Percentiles rank a stretch among this genome's conserved stretches.
Conservation (phyloP, 2,329 filamentous ascomycete genomes). For the Fusarium phyllophilum region DNA sequence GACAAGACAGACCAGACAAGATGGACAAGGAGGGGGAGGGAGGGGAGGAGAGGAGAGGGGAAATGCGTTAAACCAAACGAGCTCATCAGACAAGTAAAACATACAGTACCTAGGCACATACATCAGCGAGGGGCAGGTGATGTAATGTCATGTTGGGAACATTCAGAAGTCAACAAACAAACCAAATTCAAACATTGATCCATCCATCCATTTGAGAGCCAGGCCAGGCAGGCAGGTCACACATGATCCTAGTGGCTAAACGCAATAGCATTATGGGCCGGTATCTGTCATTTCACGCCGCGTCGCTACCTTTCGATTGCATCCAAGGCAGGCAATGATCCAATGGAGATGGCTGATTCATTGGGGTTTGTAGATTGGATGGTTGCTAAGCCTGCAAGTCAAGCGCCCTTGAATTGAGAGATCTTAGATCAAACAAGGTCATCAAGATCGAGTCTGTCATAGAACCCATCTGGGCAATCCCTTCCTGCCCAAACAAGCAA, state of each 20-base stretch:
- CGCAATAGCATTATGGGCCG: neutral
- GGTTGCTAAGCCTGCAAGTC: neutral
- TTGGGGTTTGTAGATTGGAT: neutral
- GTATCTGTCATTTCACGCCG: neutral
- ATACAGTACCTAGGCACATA: neutral
- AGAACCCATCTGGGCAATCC: neutral
- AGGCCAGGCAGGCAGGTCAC: neutral
- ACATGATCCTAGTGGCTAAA: neutral
- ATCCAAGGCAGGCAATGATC: neutral
- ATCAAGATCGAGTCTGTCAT: constrained; percentile 11
- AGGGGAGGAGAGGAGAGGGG: neutral
- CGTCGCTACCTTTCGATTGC: neutral
- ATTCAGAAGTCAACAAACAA: constrained; percentile 15
- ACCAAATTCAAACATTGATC: constrained; percentile 8
- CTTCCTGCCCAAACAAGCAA: neutral
- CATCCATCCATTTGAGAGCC: neutral
- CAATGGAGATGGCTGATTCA: neutral
- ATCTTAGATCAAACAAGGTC: constrained; percentile 22
- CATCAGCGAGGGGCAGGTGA: constrained; percentile 22
- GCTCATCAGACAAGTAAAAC: constrained; percentile 13
- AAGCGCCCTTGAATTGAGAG: neutral
- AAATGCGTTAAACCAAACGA: neutral
- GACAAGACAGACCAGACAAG: neutral
- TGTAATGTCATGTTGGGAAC: constrained; percentile 24
- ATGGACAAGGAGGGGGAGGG: neutral